Base-by-base conservation (phyloP, 2,329 filamentous ascomycete species). In the Hymenoscyphus linearis region DNA sequence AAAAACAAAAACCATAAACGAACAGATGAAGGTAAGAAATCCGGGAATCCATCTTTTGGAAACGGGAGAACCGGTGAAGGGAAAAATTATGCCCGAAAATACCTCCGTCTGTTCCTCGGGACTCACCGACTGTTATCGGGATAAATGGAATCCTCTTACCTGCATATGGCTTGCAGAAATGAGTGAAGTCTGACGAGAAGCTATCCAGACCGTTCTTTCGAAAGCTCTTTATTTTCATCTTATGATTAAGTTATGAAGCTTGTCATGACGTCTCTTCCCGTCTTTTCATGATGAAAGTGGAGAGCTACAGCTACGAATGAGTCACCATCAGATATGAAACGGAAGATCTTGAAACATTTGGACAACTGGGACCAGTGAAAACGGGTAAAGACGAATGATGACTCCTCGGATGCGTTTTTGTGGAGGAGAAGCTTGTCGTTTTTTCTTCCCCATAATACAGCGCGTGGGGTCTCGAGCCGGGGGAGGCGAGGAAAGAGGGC, bases 271-370 rank as follows among this genome's bases (percentile, higher is more conserved):
- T 60, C 60, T 60, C 59, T 16, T 55, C 55, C 64, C 67, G 67
- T 64, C 13, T 47, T 47, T 47, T 47, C 22, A n/a, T 47, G 13
- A 47, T 55, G 18, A 54, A 54, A 59, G 67, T 65, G 66, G 66
- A 62, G 64, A 65, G 52, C 55, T 54, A 64, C 63, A 67, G 63
- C 60, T 54, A 31, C 64, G 22, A 62, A 60, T 71, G 70, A 71
- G 70, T 71, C 70, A 60, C 40, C 67, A 57, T 47, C 40, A 65
- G 55, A 44, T 54, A 37, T 69, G 70, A 71, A 71, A 71, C 69
- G 47, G 61, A 63, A 58, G 64, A 65, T 65, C 59, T 55, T 58
- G 68, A 71, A 70, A 71, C 69, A 59, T 65, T 54, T 52, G 31
- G 62, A 13, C 12, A 35, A 16, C 16, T 22, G 26, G 57, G 50